Percentiles rank a stretch among this genome's conserved stretches.
Conservation (phyloP, 768 basidiomycete species). For the Suillus hirtellus region DNA sequence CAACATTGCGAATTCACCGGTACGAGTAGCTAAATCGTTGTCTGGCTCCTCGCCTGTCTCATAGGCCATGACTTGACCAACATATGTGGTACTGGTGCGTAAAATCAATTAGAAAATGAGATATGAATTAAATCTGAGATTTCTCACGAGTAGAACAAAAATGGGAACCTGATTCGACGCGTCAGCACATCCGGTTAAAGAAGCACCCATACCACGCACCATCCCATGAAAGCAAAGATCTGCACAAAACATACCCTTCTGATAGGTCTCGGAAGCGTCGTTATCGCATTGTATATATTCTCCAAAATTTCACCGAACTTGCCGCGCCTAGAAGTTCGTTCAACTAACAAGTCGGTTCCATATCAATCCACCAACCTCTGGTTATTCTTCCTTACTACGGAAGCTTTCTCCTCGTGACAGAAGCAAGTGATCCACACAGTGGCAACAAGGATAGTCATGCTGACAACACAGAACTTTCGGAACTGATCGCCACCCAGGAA, state of each 20-base stretch:
- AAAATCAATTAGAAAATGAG: conserved; percentile 8
- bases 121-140: not conserved
- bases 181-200: conserved; percentile 12
- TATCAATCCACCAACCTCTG: conserved; percentile 5
- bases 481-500: conserved; percentile 92
- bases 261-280: conserved; percentile 79
- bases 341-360: conserved; percentile 7
- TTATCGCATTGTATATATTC: conserved; percentile 74
- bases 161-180: conserved; percentile 72
- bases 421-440: conserved; percentile 91
- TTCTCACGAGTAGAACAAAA: conserved; percentile 85
- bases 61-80: conserved; percentile 91
- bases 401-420: conserved; percentile 79
- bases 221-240: conserved; percentile 95
- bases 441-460: conserved; percentile 70
- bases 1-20: conserved; percentile 86
- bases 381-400: conserved; percentile 42
- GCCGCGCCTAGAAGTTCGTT: conserved; percentile 34
- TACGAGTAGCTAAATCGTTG: conserved; percentile 78
- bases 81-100: conserved; percentile 75
- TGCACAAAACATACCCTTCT: conserved; percentile 91
- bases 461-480: conserved; percentile 91
- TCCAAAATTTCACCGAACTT: conserved; percentile 70
- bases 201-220: conserved; percentile 46
- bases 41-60: conserved; percentile 75